Conservation (phyloP, 305 asterid genomes). For the Rubia tinctorum region DNA sequence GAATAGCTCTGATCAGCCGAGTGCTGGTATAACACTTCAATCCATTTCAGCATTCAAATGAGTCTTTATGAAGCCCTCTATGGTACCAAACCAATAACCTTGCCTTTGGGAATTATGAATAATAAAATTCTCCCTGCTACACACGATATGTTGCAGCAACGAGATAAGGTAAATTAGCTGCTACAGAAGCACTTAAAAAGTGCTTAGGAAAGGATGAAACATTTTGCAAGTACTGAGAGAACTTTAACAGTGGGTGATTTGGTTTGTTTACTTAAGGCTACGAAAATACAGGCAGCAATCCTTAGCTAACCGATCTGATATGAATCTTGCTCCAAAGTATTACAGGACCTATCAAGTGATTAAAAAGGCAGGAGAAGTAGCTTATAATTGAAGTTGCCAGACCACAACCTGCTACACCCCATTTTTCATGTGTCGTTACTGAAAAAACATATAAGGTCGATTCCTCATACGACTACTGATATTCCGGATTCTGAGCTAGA, state of each 20-base stretch:
- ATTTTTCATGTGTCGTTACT: neutral
- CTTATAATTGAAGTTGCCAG: neutral
- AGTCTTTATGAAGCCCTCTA: neutral
- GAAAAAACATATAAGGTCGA: neutral
- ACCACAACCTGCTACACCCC: neutral
- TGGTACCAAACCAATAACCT: neutral
- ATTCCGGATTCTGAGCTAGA: neutral
- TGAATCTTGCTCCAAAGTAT: neutral
- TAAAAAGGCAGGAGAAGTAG: neutral
- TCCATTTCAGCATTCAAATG: neutral
- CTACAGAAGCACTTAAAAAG: neutral
- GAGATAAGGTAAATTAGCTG: neutral
- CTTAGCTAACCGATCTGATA: rapidly evolving
- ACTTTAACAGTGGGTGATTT: neutral
- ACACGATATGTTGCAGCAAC: neutral
- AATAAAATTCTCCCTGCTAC: neutral
- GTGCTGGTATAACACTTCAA: neutral
- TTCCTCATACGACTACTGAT: neutral
- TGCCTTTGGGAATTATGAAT: neutral
- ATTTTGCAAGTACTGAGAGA: neutral
- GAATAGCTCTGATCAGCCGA: neutral
- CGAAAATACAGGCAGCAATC: neutral
- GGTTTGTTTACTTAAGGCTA: neutral
- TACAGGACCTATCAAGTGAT: neutral
- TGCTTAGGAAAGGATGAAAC: neutral